A percentile compares a stretch with the other conserved stretches of the same genome.
Evolutionary conservation across 179 eudicot species (phyloP).

Genomic region (Beta macrorhiza): DNA sequence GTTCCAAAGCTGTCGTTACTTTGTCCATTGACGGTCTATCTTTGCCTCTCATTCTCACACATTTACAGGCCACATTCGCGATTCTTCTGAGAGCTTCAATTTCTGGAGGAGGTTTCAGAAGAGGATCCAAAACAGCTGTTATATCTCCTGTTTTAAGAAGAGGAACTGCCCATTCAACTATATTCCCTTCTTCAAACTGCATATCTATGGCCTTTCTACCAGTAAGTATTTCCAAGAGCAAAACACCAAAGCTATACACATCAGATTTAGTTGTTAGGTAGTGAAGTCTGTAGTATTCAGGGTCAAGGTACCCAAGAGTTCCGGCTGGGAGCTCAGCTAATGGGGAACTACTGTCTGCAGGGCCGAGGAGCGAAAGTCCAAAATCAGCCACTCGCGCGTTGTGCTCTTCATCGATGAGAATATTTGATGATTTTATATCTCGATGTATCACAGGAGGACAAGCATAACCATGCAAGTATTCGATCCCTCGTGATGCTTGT

Average conservation of each 20-base stretch:
- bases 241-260: conserved; percentile 88
- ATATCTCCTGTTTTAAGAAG: conserved; percentile 63
- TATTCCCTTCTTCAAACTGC: conserved; percentile 83
- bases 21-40: conserved; percentile 95
- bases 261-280: conserved; percentile 92
- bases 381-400: conserved; percentile 94
- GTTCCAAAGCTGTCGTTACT: conserved; percentile 80
- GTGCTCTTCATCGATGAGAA: conserved; percentile 89
- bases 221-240: conserved; percentile 81
- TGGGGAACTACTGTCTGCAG: conserved; percentile 81
- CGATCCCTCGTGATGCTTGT: conserved; percentile 93
- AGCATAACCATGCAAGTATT: conserved; percentile 90
- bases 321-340: conserved; percentile 97
- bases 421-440: conserved; percentile 90
- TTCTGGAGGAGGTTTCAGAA: conserved; percentile 58
- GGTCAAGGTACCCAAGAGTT: conserved; percentile 91
- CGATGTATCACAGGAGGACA: conserved; percentile 95
- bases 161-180: conserved; percentile 96
- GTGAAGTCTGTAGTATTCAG: conserved; percentile 88
- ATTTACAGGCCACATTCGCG: conserved; percentile 73
- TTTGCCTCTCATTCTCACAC: conserved; percentile 91
- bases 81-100: conserved; percentile 70
- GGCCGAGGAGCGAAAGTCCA: conserved; percentile 80
- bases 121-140: conserved; percentile 54
- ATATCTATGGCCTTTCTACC: conserved; percentile 93